Percentiles rank a stretch among this genome's conserved stretches.
phyloP scores from a whole-genome alignment of 805 yeast genomes.

The Hyphopichia homilentoma region DNA sequence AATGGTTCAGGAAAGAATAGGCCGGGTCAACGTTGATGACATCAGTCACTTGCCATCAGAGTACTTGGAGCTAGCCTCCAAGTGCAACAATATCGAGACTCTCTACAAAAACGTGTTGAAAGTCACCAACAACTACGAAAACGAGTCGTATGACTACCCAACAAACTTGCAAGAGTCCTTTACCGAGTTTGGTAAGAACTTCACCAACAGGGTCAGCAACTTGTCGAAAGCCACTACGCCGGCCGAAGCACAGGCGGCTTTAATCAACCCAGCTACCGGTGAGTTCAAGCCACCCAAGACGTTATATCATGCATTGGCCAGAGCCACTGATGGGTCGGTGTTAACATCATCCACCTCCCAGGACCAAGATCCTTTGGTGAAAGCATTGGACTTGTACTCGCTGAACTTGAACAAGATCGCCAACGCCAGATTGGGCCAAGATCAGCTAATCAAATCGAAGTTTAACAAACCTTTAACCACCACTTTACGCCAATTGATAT shows the following conservation, averaged over 20 bases:
- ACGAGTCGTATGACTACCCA: conserved; percentile 82
- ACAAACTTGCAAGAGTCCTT: conserved; percentile 72
- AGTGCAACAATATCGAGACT: conserved; percentile 38
- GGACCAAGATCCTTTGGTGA: conserved; percentile 48
- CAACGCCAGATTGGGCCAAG: conserved; percentile 79
- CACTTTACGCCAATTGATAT: conserved; percentile 57
- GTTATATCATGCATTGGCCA: conserved; percentile 73
- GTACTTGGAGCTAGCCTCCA: conserved; percentile 48
- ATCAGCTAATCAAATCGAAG: conserved; percentile 62
- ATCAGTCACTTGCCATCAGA: conserved; percentile 77
- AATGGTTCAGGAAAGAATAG: conserved; percentile 72
- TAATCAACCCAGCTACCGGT: conserved; percentile 36
- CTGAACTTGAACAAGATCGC: conserved; percentile 72
- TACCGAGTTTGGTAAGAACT: conserved; percentile 62
- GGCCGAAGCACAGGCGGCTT: conserved; percentile 76
- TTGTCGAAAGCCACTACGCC: conserved; percentile 71
- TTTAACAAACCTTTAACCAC: conserved; percentile 66
- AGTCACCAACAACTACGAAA: conserved; percentile 54
- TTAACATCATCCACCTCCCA: conserved; percentile 32
- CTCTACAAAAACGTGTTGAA: conserved; percentile 41
- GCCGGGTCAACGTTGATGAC: conserved; percentile 65
- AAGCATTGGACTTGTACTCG: conserved; percentile 64
- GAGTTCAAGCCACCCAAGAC: conserved; percentile 70
- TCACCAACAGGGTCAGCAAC: conserved; percentile 60
- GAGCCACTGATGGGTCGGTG: conserved; percentile 62